These are phyloP conservation scores for Alternaria arborescens DNA, from an alignment of 2,329 filamentous ascomycete species.

Conservation along the genomic window DNA sequence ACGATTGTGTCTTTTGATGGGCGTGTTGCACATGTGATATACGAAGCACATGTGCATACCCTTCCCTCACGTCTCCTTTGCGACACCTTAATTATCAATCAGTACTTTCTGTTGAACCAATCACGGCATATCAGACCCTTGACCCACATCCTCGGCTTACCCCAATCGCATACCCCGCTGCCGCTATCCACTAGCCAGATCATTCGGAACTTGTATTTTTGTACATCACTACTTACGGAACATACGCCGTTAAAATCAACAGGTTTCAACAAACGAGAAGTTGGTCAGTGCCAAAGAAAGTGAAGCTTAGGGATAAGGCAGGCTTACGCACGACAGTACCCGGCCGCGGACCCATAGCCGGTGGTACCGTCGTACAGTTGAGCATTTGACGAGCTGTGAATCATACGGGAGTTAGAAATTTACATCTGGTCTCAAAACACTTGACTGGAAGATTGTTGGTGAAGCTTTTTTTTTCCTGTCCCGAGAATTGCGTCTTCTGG, in stretches of 20 bases:
- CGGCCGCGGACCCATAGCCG: slow-evolving; percentile 23
- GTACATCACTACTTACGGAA: background rate
- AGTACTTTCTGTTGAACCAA: background rate
- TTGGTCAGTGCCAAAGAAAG: background rate
- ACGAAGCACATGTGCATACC: background rate
- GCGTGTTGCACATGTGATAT: background rate
- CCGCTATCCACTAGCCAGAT: background rate
- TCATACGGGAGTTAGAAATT: background rate
- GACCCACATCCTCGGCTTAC: slow-evolving; percentile 9
- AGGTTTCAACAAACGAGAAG: background rate
- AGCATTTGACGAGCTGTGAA: slow-evolving; percentile 3
- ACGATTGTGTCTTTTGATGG: background rate
- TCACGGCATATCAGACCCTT: background rate
- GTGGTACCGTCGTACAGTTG: background rate
- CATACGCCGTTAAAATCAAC: background rate
- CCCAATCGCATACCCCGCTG: slow-evolving; percentile 1
- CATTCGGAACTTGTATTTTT: background rate
- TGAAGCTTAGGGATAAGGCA: background rate
- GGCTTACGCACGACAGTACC: slow-evolving; percentile 13
- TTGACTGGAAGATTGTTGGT: background rate
- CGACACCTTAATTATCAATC: background rate
- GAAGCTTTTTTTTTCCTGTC: background rate
- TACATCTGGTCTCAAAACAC: background rate
- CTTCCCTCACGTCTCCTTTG: background rate
- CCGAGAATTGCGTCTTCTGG: background rate